These are phyloP conservation scores for Candida nemodendra DNA, from an alignment of 805 yeast genomes.

Conservation along the genomic window DNA sequence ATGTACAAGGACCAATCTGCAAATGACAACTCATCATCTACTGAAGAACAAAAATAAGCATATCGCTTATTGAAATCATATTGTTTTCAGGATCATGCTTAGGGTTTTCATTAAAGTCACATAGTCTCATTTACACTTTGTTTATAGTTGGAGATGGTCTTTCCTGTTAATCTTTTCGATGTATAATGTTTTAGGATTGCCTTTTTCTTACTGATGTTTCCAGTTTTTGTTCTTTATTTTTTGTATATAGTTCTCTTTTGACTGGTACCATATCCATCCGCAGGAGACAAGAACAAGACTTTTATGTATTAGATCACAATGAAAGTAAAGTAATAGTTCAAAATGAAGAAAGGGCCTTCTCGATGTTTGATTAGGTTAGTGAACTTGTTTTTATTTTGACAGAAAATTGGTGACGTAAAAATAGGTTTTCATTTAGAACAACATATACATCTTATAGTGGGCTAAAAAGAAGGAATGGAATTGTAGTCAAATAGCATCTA, in stretches of 20 bases:
- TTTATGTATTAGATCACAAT: conserved; percentile 1
- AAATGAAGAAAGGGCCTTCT: not conserved
- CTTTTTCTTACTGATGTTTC: conserved; percentile 1
- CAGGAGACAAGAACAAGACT: not conserved
- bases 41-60: conserved; percentile 20
- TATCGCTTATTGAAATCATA: not conserved
- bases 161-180: conserved; percentile 5
- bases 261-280: too few species aligned
- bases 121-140: conserved; percentile 8
- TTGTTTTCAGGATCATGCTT: not conserved
- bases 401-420: conserved; percentile 1
- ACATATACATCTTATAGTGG: too few species aligned
- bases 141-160: conserved; percentile 13
- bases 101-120: not conserved
- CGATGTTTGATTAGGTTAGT: conserved; percentile 1
- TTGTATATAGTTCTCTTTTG: conserved; percentile 6
- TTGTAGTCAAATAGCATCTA: too few species aligned
- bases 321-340: too few species aligned
- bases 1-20: conserved; percentile 44
- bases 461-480: too few species aligned
- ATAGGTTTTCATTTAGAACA: too few species aligned
- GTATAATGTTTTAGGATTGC: conserved; percentile 4
- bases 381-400: conserved; percentile 11
- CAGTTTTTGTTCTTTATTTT: not conserved
- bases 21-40: conserved; percentile 10